Evolutionary conservation across 228 moss, liverwort and hornwort genomes (phyloP), one percentile per base, ranked within the genome.

Genomic region (Sphagnum fallax): DNA sequence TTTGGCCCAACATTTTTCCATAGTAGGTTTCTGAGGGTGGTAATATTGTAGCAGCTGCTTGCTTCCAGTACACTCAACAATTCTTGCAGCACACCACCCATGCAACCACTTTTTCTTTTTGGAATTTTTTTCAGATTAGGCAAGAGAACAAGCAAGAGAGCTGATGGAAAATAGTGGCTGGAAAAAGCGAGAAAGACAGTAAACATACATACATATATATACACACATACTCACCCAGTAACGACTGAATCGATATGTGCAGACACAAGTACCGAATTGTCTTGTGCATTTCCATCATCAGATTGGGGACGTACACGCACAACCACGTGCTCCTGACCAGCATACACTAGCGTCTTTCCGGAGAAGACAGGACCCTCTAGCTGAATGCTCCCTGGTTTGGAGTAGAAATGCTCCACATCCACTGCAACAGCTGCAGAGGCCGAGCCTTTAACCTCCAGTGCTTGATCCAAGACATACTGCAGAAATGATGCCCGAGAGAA

Each of bases 161-260:
- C 32, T 32, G 32, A 32, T 32, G 32, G 32, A 32, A 32, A 32
- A 32, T 32, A 32, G 32, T 32, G 32, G 32, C 32, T 32, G 32
- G 32, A 32, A 32, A 32, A 32, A 32, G 2, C 0, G 32, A 32
- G 1, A 32, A 32, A 32, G 32, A 32, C 32, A 32, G 2, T 32
- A 32, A 32, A 32, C 32, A 32, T 3, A 2, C 32, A 32, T 3
- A 32, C 32, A 32, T 32, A 32, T 32, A 32, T 32, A 32, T 32
- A 32, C 2, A n/a, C 5, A 6, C 14, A 5, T 8, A 76, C 82
- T 83, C 73, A 83, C 81, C 90, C 82, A 51, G 92, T 93, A 47
- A 87, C 72, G 48, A 98, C 98, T 18, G 92, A 88, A 67, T 98
- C 98, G 8, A 98, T 73, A 68, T 98, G 98, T 4, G 98, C 89